Conservation (phyloP, 805 yeast species). For the Jamesozyma rosinii region DNA sequence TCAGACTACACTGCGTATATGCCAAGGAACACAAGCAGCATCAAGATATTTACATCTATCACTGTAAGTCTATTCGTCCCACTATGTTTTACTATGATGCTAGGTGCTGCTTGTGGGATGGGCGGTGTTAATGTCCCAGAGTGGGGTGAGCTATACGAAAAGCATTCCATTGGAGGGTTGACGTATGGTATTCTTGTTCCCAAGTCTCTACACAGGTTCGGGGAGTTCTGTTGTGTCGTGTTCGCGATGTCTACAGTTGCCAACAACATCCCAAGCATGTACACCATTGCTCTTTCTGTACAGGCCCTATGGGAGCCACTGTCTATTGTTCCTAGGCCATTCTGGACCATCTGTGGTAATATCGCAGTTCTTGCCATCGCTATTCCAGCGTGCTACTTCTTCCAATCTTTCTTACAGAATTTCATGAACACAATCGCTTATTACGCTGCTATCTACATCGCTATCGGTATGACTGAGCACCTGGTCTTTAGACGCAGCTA, state of each 20-base stretch:
- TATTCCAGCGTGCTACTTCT: constrained; percentile 76
- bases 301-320: constrained; percentile 74
- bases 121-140: constrained; percentile 42
- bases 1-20: constrained; percentile 87
- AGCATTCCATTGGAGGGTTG: constrained; percentile 70
- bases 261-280: constrained; percentile 87
- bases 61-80: constrained; percentile 57
- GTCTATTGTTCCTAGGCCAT: constrained; percentile 63
- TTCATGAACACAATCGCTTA: constrained; percentile 88
- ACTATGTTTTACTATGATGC: constrained; percentile 55
- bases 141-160: constrained; percentile 43
- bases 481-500: constrained; percentile 59
- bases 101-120: constrained; percentile 82
- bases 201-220: constrained; percentile 78
- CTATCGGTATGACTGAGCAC: constrained; percentile 69
- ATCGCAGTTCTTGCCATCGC: constrained; percentile 72
- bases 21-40: constrained; percentile 51
- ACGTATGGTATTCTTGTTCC: constrained; percentile 67
- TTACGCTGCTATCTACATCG: constrained; percentile 78
- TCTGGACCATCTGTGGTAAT: constrained; percentile 74
- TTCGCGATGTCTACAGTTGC: constrained; percentile 79
- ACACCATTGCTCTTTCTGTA: constrained; percentile 76
- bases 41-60: constrained; percentile 54
- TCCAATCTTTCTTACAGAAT: constrained; percentile 62
- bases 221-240: constrained; percentile 78